These are phyloP conservation scores for Aureobasidium lini DNA, from an alignment of 2,329 filamentous ascomycete species.

Conservation along the genomic window DNA sequence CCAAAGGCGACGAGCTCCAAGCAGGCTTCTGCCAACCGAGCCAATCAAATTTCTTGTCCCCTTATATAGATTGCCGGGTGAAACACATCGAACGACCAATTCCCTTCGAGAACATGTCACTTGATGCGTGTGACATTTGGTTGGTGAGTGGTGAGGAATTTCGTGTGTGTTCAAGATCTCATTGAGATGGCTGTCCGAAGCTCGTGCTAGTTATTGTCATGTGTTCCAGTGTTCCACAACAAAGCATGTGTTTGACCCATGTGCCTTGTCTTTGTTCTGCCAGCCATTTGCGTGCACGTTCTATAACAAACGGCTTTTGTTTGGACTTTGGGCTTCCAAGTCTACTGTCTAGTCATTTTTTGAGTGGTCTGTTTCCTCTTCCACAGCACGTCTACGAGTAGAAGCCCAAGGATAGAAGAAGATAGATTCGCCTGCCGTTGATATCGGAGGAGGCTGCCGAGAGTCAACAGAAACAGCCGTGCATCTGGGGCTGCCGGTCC, in stretches of 20 bases:
- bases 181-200: background rate
- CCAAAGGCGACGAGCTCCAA: background rate
- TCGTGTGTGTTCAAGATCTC: background rate
- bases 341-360: background rate
- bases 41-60: background rate
- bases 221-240: background rate
- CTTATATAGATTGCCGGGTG: constrained; percentile 6
- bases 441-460: background rate
- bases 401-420: background rate
- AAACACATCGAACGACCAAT: constrained; percentile 2
- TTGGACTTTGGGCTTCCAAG: background rate
- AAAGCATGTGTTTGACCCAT: background rate
- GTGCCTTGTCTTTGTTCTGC: background rate
- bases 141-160: background rate
- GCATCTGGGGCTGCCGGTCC: background rate
- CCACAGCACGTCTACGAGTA: background rate
- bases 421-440: background rate
- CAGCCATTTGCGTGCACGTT: background rate
- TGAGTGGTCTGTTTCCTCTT: background rate
- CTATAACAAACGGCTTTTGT: background rate
- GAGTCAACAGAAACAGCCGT: background rate
- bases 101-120: constrained; percentile 4
- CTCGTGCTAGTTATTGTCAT: background rate
- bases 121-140: background rate
- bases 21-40: background rate